Conservation (phyloP, 768 basidiomycete species). For the Tephrocybe sp. region DNA sequence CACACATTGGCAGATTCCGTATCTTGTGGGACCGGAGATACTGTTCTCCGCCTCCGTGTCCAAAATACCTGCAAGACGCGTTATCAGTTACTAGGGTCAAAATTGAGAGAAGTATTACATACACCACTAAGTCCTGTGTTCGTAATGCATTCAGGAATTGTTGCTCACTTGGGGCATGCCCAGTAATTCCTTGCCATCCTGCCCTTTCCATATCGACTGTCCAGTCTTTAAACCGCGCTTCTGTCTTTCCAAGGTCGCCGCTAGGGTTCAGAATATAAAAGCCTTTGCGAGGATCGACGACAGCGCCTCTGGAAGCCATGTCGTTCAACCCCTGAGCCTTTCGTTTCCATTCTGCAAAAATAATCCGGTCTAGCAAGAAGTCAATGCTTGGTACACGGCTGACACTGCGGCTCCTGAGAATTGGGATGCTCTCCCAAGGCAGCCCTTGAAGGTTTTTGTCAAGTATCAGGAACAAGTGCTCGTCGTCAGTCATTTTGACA, state of each 20-base stretch:
- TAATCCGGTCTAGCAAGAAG: conserved; percentile 83
- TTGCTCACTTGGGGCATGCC: conserved; percentile 76
- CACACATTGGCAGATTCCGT: conserved; percentile 78
- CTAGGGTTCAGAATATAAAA: conserved; percentile 92
- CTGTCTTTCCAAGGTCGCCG: conserved; percentile 83
- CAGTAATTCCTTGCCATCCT: conserved; percentile 85
- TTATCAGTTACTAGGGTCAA: not conserved
- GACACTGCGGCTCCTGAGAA: conserved; percentile 78
- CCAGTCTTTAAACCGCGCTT: conserved; percentile 82
- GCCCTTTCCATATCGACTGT: conserved; percentile 61
- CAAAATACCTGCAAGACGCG: conserved; percentile 75
- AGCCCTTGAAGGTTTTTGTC: conserved; percentile 87
- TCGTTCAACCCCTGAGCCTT: conserved; percentile 18
- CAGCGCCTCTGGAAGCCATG: conserved; percentile 38
- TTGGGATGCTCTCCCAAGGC: conserved; percentile 95
- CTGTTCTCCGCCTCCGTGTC: conserved; percentile 95
- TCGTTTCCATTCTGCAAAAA: conserved; percentile 49
- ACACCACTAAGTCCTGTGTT: conserved; percentile 87
- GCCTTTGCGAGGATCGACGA: conserved; percentile 64
- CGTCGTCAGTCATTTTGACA: conserved; percentile 37
- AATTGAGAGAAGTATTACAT: conserved; percentile 30
- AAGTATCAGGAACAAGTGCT: conserved; percentile 84
- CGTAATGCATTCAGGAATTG: conserved; percentile 74
- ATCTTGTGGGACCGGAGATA: conserved; percentile 88
- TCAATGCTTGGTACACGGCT: conserved; percentile 90